These are phyloP conservation scores for Flaveria brownii DNA, from an alignment of 129 eudicot genomes.

Conservation along the genomic window DNA sequence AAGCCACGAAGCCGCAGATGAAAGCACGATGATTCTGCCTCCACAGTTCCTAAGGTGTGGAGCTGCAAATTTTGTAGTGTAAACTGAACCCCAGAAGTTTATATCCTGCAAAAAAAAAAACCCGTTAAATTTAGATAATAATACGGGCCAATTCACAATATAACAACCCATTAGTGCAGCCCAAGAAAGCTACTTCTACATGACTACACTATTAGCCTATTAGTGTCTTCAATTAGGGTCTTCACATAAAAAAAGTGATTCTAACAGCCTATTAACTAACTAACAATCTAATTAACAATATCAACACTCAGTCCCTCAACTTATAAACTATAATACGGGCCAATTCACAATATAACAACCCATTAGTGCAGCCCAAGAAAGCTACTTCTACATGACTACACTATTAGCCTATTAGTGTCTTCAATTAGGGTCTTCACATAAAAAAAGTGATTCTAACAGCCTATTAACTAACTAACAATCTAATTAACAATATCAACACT, in stretches of 20 bases:
- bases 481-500: background rate
- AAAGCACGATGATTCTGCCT: conserved; percentile 53
- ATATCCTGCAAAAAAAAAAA: conserved; percentile 41
- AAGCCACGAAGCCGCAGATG: conserved; percentile 52
- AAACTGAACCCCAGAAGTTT: conserved; percentile 78
- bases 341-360: too few species aligned
- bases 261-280: background rate
- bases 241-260: background rate
- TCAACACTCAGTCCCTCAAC: background rate
- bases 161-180: background rate
- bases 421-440: background rate
- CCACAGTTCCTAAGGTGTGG: conserved; percentile 53
- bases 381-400: too few species aligned
- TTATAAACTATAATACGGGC: too few species aligned
- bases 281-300: background rate
- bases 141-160: too few species aligned
- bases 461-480: background rate
- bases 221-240: background rate
- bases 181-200: too few species aligned
- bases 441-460: background rate
- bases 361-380: too few species aligned
- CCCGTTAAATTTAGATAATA: background rate
- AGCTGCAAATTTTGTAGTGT: conserved; percentile 56
- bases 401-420: too few species aligned
- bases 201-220: too few species aligned